Evolutionary conservation across 495 filamentous ascomycete genomes (phyloP).

Genomic region (Penicillium diatomitis): DNA sequence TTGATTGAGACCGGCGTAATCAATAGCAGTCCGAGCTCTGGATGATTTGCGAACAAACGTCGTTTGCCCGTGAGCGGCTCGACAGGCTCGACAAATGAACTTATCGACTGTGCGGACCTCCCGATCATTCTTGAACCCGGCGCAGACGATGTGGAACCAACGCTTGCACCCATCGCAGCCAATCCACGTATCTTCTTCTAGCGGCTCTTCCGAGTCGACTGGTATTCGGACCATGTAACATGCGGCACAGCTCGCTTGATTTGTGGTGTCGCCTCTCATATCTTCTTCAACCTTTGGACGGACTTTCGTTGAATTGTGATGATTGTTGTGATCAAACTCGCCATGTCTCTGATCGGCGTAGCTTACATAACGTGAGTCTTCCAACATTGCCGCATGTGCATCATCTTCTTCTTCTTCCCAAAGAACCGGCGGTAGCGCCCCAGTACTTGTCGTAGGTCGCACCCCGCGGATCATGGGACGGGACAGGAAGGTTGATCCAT

Average conservation of each 20-base stretch:
- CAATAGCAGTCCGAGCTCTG: constrained; percentile 60
- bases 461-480: constrained; percentile 29
- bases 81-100: constrained; percentile 56
- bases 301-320: constrained; percentile 4
- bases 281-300: constrained; percentile 28
- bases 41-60: constrained; percentile 56
- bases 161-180: constrained; percentile 65
- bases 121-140: constrained; percentile 60
- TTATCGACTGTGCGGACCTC: constrained; percentile 65
- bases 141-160: constrained; percentile 69
- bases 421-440: constrained; percentile 26
- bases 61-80: constrained; percentile 51
- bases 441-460: constrained; percentile 36
- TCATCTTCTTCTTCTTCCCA: constrained; percentile 32
- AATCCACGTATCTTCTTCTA: constrained; percentile 55
- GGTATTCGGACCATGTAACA: constrained; percentile 43
- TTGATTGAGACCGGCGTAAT: constrained; percentile 67
- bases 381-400: constrained; percentile 6
- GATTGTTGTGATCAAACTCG: background rate
- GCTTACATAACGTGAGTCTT: constrained; percentile 3
- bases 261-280: constrained; percentile 15
- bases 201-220: constrained; percentile 35
- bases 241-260: constrained; percentile 40
- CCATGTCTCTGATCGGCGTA: background rate
- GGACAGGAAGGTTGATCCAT: constrained; percentile 35